phyloP scores from a whole-genome alignment of 345 rosid species.

The Hypericum perforatum region DNA sequence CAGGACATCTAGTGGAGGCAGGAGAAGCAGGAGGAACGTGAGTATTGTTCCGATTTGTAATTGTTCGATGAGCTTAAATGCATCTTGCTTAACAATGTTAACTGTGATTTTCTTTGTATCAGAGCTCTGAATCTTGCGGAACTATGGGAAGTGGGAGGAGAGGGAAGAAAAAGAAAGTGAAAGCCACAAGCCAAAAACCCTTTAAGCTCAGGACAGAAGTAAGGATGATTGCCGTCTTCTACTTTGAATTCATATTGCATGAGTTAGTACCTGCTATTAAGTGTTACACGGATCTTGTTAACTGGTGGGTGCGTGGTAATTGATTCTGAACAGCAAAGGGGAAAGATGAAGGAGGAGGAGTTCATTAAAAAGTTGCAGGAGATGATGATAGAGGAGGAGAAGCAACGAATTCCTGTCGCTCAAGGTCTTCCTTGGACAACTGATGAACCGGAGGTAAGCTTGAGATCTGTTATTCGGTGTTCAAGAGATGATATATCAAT shows the following conservation, averaged over 20 bases:
- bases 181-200: constrained; percentile 53
- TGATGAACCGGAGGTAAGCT: constrained; percentile 83
- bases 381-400: constrained; percentile 57
- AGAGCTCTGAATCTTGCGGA: constrained; percentile 70
- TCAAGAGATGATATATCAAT: no score
- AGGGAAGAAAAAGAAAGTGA: constrained; percentile 55
- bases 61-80: not conserved
- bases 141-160: constrained; percentile 42
- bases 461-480: no score
- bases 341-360: constrained; percentile 76
- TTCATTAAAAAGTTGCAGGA: constrained; percentile 67
- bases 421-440: constrained; percentile 97
- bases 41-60: not conserved
- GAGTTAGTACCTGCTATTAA: not conserved
- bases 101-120: constrained; percentile 11
- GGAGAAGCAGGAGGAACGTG: constrained; percentile 77
- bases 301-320: not conserved
- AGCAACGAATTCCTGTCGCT: constrained; percentile 60
- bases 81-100: not conserved
- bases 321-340: constrained; percentile 55
- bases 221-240: not conserved
- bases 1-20: constrained; percentile 51
- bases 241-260: not conserved
- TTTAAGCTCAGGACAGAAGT: constrained; percentile 91
- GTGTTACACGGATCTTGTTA: not conserved